A percentile compares a stretch with the other conserved stretches of the same genome.
Conservation (phyloP, 331 rosid species). For the Quercus phellos region DNA sequence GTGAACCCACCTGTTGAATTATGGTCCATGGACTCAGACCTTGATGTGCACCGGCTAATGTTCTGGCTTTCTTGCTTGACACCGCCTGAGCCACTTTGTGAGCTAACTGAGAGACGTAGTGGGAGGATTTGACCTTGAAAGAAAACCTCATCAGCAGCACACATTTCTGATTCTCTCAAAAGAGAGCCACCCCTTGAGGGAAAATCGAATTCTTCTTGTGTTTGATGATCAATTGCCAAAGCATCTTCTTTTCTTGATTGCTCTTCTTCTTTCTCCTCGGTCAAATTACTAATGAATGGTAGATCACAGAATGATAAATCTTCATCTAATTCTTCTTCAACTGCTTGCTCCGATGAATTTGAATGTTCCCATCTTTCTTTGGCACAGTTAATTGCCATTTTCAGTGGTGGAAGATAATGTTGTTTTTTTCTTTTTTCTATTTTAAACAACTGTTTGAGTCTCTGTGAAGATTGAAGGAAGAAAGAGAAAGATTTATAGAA, state of each 20-base stretch:
- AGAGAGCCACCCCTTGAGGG: slow-evolving; percentile 27
- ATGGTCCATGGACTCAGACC: slow-evolving; percentile 30
- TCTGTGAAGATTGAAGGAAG: not conserved
- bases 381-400: slow-evolving; percentile 29
- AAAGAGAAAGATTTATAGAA: slow-evolving; percentile 13
- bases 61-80: slow-evolving; percentile 5
- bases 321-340: slow-evolving; percentile 37
- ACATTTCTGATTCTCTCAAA: slow-evolving; percentile 48
- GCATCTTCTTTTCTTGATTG: slow-evolving; percentile 16
- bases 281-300: slow-evolving; percentile 25
- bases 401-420: not conserved
- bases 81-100: slow-evolving; percentile 26
- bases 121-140: slow-evolving; percentile 79
- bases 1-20: slow-evolving; percentile 22
- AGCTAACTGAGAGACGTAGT: slow-evolving; percentile 42
- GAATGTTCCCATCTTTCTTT: slow-evolving; percentile 12
- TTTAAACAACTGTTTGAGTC: slow-evolving; percentile 4
- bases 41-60: slow-evolving; percentile 10
- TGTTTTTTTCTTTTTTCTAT: slow-evolving; percentile 7
- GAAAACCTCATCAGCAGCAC: slow-evolving; percentile 78
- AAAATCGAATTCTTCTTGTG: slow-evolving; percentile 66
- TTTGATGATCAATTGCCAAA: slow-evolving; percentile 16
- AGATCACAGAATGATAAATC: slow-evolving; percentile 65
- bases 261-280: slow-evolving; percentile 10
- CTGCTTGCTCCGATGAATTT: slow-evolving; percentile 8